These are phyloP conservation scores for Syzygium malaccense DNA, from an alignment of 441 rosid species.

Conservation along the genomic window DNA sequence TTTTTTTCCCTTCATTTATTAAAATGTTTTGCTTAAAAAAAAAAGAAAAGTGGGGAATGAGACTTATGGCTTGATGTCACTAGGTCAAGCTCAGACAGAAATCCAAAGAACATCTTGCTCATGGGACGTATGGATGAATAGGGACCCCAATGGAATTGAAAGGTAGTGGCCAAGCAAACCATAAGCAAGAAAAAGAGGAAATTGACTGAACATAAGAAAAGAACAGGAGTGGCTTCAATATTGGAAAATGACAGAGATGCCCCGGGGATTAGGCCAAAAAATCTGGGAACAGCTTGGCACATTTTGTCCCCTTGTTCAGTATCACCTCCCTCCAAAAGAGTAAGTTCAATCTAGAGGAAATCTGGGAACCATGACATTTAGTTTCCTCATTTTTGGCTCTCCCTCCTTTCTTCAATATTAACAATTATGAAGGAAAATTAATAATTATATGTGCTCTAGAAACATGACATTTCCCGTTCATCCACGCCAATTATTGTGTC, in stretches of 20 bases:
- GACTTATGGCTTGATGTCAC: not conserved
- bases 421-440: not conserved
- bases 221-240: not conserved
- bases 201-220: not conserved
- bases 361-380: not conserved
- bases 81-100: not conserved
- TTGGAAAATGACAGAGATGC: not conserved
- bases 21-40: not conserved
- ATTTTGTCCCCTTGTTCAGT: not conserved
- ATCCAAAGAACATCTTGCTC: not conserved
- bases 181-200: not conserved
- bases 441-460: not conserved
- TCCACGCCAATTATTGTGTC: not conserved
- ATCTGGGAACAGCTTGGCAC: not conserved
- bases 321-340: not conserved
- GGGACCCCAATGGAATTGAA: not conserved
- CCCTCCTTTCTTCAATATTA: not conserved
- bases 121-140: not conserved
- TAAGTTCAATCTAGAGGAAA: not conserved
- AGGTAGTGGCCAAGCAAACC: not conserved
- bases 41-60: not conserved
- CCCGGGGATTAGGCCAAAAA: not conserved
- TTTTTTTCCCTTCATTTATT: not conserved
- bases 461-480: not conserved
- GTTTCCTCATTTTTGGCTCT: not conserved